Percentiles rank a stretch among this genome's conserved stretches.
Evolutionary conservation across 192 early-diverging fungal species (phyloP).

Genomic region (Entomortierella parvispora): DNA sequence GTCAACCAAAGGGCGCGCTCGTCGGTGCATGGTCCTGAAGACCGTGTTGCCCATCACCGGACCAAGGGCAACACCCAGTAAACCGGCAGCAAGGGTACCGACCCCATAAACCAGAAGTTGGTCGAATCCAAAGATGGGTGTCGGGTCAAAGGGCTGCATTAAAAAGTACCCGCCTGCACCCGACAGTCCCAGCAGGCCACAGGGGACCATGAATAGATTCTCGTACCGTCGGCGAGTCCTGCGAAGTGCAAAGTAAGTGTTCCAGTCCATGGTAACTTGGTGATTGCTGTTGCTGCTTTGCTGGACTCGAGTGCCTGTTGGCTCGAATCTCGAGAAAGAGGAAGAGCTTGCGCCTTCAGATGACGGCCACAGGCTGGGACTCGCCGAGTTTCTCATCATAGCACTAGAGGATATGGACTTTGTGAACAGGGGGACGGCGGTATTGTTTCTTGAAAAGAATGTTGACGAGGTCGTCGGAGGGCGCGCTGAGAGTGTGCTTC

Average conservation of each 20-base stretch:
- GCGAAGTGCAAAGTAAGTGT: constrained; percentile 73
- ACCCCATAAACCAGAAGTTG: constrained; percentile 67
- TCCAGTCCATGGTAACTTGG: constrained; percentile 64
- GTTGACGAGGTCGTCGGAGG: too few relatives aligned
- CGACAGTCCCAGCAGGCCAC: constrained; percentile 40
- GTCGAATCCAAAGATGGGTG: constrained; percentile 74
- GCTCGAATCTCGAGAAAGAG: too few relatives aligned
- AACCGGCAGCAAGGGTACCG: constrained; percentile 64
- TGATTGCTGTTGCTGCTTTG: too few relatives aligned
- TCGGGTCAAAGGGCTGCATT: constrained; percentile 68
- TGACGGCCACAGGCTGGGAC: too few relatives aligned
- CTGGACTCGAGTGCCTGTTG: too few relatives aligned
- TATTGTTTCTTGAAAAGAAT: too few relatives aligned
- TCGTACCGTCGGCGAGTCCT: constrained; percentile 69
- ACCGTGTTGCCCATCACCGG: constrained; percentile 70
- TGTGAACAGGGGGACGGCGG: too few relatives aligned
- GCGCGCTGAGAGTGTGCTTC: too few relatives aligned
- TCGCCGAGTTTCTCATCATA: too few relatives aligned
- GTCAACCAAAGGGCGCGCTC: constrained; percentile 58
- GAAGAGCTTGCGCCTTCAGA: too few relatives aligned
- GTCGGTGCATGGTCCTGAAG: constrained; percentile 64
- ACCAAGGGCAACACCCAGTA: constrained; percentile 70
- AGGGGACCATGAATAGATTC: constrained; percentile 67
- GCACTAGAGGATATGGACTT: too few relatives aligned
- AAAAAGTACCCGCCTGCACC: constrained; percentile 66